Evolutionary conservation across 2,329 filamentous ascomycete species (phyloP).

Genomic region (Fusarium virguliforme): DNA sequence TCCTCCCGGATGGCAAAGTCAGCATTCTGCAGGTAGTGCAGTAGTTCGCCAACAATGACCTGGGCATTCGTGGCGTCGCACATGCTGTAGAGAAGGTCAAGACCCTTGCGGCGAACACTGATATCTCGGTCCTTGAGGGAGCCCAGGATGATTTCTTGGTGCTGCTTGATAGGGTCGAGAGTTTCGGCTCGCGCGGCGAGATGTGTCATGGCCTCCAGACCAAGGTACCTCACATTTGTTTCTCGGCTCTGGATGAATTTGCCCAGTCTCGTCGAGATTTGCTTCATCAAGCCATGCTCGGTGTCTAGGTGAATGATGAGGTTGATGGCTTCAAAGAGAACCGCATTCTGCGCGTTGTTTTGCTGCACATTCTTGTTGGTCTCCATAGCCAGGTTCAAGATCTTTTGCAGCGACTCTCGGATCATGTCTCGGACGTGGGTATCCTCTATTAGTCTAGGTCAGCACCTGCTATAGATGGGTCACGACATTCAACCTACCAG

Average conservation of each 20-base stretch:
- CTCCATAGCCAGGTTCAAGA: conserved; percentile 92
- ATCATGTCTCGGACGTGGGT: conserved; percentile 93
- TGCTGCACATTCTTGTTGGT: conserved; percentile 98
- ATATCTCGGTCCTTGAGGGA: conserved; percentile 97
- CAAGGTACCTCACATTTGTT: conserved; percentile 96
- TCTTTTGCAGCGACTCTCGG: conserved; percentile 90
- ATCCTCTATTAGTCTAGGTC: conserved; percentile 75
- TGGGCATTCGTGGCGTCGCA: conserved; percentile 96
- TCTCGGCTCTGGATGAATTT: conserved; percentile 98
- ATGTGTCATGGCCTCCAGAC: conserved; percentile 98
- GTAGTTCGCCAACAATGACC: conserved; percentile 91
- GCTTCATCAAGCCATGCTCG: conserved; percentile 94
- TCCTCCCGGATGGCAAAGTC: conserved; percentile 99
- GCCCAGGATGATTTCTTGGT: conserved; percentile 95
- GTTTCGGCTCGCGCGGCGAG: conserved; percentile 94
- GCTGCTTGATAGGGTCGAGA: conserved; percentile 96
- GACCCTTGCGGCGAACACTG: conserved; percentile 93
- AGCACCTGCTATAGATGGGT: conserved; percentile 5
- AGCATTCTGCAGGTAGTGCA: conserved; percentile 95
- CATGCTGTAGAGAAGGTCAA: conserved; percentile 99
- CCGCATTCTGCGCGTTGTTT: conserved; percentile 98
- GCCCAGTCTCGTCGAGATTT: conserved; percentile 91
- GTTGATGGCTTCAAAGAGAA: conserved; percentile 98
- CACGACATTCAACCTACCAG: conserved; percentile 72
- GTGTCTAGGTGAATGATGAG: conserved; percentile 98